Evolutionary conservation across 331 rosid species (phyloP).

Genomic region (Pyracantha coccinea): DNA sequence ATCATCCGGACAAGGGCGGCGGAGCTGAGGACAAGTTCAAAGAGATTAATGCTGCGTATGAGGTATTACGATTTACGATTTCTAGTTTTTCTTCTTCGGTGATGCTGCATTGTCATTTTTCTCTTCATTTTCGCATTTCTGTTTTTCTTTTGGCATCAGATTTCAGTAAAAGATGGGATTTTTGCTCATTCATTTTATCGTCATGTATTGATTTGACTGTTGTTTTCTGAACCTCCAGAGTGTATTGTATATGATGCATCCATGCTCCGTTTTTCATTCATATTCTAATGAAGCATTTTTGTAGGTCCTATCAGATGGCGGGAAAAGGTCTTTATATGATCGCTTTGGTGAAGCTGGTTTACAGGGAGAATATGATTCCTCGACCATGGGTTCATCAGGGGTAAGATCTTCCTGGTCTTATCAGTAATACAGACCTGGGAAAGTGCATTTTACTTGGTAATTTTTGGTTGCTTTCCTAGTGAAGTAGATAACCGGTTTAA

Average conservation of each 20-base stretch:
- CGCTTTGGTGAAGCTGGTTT: slow-evolving; percentile 92
- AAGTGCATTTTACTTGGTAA: neutral
- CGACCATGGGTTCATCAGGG: slow-evolving; percentile 47
- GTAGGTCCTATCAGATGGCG: slow-evolving; percentile 97
- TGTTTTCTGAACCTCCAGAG: neutral
- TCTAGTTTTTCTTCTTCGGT: slow-evolving; percentile 6
- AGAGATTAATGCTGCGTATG: slow-evolving; percentile 94
- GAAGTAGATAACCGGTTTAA: slow-evolving; percentile 1
- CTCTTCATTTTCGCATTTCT: neutral
- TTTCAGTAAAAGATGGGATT: neutral
- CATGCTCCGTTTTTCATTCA: slow-evolving; percentile 8
- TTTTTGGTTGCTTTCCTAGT: neutral
- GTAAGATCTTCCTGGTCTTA: slow-evolving; percentile 36
- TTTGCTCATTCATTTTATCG: neutral
- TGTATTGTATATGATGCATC: no score
- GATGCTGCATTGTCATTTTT: neutral
- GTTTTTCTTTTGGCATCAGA: neutral
- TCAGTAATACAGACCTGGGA: neutral
- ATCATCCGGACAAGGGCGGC: slow-evolving; percentile 81
- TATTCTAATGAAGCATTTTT: slow-evolving; percentile 51
- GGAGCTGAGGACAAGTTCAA: slow-evolving; percentile 95
- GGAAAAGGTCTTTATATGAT: slow-evolving; percentile 89
- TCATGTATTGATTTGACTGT: slow-evolving; percentile 4
- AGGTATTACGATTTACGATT: slow-evolving; percentile 37
- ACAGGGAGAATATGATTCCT: slow-evolving; percentile 55